Evolutionary conservation across 1,284 basidiomycete species (phyloP).

Genomic region (Hymenochaete sp.): DNA sequence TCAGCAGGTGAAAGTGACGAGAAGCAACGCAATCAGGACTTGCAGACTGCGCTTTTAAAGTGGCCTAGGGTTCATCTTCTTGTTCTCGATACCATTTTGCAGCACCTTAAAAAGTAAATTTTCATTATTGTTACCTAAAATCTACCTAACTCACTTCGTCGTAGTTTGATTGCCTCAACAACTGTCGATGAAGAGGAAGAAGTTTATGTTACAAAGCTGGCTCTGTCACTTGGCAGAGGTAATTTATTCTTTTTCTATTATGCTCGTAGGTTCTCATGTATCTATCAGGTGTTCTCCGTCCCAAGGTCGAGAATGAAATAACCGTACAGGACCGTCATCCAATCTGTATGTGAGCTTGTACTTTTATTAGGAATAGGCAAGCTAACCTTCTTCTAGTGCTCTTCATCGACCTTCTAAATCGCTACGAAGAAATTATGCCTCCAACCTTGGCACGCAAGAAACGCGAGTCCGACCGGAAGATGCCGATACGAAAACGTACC

Average conservation of each 20-base stretch:
- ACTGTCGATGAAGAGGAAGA: constrained; percentile 62
- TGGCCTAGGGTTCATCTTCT: constrained; percentile 76
- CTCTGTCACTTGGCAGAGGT: constrained; percentile 81
- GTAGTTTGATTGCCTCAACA: constrained; percentile 64
- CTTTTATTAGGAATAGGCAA: neutral
- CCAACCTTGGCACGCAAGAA: constrained; percentile 77
- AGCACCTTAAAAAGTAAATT: constrained; percentile 68
- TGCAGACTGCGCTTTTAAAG: constrained; percentile 60
- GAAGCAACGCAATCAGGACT: constrained; percentile 55
- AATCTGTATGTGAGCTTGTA: constrained; percentile 40
- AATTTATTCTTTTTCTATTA: constrained; percentile 1
- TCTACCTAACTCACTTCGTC: constrained; percentile 4
- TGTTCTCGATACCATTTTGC: constrained; percentile 73
- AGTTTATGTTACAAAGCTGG: constrained; percentile 78
- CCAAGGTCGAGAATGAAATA: constrained; percentile 71
- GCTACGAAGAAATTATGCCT: constrained; percentile 73
- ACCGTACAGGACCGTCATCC: constrained; percentile 84
- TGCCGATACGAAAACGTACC: constrained; percentile 80
- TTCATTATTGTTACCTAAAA: neutral
- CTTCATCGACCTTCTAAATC: constrained; percentile 76
- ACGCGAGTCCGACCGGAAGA: constrained; percentile 73
- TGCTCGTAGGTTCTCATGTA: neutral
- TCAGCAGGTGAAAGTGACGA: constrained; percentile 42
- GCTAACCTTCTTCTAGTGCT: constrained; percentile 39
- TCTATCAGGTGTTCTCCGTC: constrained; percentile 49